A percentile compares a stretch with the other conserved stretches of the same genome.
Evolutionary conservation across 2,329 filamentous ascomycete species (phyloP).

Genomic region (Penicillium sp.): DNA sequence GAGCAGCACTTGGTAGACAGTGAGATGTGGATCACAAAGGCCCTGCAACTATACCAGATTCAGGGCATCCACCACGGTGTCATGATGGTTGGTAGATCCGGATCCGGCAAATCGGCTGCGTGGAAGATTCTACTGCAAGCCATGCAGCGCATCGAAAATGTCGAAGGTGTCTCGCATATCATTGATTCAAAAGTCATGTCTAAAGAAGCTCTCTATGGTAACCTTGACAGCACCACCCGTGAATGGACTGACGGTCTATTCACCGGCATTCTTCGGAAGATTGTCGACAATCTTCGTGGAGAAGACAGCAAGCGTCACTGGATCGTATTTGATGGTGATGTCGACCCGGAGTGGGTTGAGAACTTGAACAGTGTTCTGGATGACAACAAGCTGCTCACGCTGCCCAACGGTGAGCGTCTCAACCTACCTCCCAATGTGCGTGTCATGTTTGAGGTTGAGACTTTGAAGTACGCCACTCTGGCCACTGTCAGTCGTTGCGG

Average conservation of each 20-base stretch:
- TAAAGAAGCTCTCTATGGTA: slow-evolving; percentile 96
- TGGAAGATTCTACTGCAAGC: slow-evolving; percentile 94
- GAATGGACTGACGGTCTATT: slow-evolving; percentile 99
- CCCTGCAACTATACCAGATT: slow-evolving; percentile 96
- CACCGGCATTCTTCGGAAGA: slow-evolving; percentile 95
- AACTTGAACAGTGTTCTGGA: slow-evolving; percentile 99
- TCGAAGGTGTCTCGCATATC: slow-evolving; percentile 94
- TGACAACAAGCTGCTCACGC: slow-evolving; percentile 95
- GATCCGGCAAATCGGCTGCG: slow-evolving; percentile 93
- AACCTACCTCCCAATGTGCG: slow-evolving; percentile 92
- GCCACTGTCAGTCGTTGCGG: slow-evolving; percentile 99
- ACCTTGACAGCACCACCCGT: slow-evolving; percentile 90
- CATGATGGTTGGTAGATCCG: slow-evolving; percentile 99
- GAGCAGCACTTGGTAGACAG: slow-evolving; percentile 88
- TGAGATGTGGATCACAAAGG: slow-evolving; percentile 96
- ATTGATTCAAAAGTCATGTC: slow-evolving; percentile 99
- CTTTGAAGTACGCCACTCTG: slow-evolving; percentile 92
- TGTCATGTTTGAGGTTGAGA: slow-evolving; percentile 99
- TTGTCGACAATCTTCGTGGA: slow-evolving; percentile 96
- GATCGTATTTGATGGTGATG: slow-evolving; percentile 99
- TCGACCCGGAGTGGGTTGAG: slow-evolving; percentile 99
- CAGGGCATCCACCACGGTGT: slow-evolving; percentile 98
- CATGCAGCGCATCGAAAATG: slow-evolving; percentile 83
- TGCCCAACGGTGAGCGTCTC: slow-evolving; percentile 97
- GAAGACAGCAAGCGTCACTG: slow-evolving; percentile 97